phyloP scores from a whole-genome alignment of 805 yeast genomes.

The Saccharomycopsis sp. region DNA sequence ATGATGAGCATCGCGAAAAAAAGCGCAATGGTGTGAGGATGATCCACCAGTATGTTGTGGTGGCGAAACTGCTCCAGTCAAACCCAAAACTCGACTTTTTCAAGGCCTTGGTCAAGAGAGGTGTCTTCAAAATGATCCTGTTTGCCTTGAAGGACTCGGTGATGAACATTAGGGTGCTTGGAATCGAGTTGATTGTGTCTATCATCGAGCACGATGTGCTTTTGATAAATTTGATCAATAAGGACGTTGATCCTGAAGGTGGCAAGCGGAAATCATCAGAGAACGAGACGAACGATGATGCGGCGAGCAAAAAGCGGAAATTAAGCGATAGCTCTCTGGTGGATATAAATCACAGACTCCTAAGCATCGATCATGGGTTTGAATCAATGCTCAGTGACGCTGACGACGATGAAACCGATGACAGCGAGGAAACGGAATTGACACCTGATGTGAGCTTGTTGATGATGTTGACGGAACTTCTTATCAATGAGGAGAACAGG shows the following conservation, averaged over 20 bases:
- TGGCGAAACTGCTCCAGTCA: conserved; percentile 62
- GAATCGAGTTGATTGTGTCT: conserved; percentile 73
- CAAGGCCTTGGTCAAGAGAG: conserved; percentile 53
- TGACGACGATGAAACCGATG: conserved; percentile 21
- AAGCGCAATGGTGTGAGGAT: conserved; percentile 68
- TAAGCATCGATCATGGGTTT: background rate
- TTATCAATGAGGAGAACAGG: conserved; percentile 55
- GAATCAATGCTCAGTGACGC: conserved; percentile 13
- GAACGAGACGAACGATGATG: background rate
- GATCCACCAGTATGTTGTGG: conserved; percentile 70
- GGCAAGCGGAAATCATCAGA: background rate
- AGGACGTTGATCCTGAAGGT: conserved; percentile 5
- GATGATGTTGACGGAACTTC: conserved; percentile 47
- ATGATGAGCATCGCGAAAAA: conserved; percentile 23
- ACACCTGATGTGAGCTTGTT: conserved; percentile 56
- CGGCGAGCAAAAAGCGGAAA: conserved; percentile 22
- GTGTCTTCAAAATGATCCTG: conserved; percentile 61
- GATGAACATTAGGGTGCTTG: conserved; percentile 50
- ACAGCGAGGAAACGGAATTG: conserved; percentile 23
- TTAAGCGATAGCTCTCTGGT: background rate
- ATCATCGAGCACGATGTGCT: conserved; percentile 80
- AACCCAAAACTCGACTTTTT: conserved; percentile 64
- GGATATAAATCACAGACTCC: background rate
- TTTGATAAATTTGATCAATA: conserved; percentile 35
- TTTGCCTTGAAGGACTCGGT: conserved; percentile 58